A percentile compares a stretch with the other conserved stretches of the same genome.
Conservation (phyloP, 2,329 filamentous ascomycete species). For the Xylaria sp. region DNA sequence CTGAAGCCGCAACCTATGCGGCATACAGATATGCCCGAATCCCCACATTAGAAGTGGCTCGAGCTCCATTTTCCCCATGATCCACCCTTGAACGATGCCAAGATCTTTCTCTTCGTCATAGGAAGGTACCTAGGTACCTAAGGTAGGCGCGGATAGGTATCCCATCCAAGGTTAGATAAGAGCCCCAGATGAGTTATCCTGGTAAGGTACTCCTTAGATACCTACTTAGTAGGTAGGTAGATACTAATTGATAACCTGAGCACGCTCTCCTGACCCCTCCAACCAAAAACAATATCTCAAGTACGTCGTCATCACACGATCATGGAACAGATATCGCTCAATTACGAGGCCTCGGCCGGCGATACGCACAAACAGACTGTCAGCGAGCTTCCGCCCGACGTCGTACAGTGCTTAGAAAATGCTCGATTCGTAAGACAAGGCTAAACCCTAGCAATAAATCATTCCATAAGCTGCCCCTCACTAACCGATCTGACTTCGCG, state of each 20-base stretch:
- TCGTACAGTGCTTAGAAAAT: constrained; percentile 91
- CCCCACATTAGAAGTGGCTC: constrained; percentile 12
- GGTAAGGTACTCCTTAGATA: no score
- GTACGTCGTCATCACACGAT: neutral
- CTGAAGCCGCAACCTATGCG: constrained; percentile 30
- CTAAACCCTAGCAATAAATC: constrained; percentile 34
- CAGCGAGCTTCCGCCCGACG: constrained; percentile 80
- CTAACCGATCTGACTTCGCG: constrained; percentile 25
- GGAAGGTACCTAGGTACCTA: neutral
- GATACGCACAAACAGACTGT: constrained; percentile 77
- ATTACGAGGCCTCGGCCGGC: constrained; percentile 79
- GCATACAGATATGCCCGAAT: neutral
- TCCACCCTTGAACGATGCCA: constrained; percentile 18
- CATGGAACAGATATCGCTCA: constrained; percentile 76
- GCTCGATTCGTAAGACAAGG: constrained; percentile 84
- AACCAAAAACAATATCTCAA: constrained; percentile 29
- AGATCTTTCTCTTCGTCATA: constrained; percentile 4
- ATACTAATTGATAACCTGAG: neutral
- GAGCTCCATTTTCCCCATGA: constrained; percentile 26
- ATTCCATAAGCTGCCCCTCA: constrained; percentile 20
- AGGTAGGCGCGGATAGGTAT: neutral
- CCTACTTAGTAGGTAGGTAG: neutral
- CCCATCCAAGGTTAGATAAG: neutral
- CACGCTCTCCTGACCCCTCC: constrained; percentile 24
- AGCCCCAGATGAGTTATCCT: neutral